phyloP scores from a whole-genome alignment of 108 stramenopile species.

The Nannochloropsis gaditana region DNA sequence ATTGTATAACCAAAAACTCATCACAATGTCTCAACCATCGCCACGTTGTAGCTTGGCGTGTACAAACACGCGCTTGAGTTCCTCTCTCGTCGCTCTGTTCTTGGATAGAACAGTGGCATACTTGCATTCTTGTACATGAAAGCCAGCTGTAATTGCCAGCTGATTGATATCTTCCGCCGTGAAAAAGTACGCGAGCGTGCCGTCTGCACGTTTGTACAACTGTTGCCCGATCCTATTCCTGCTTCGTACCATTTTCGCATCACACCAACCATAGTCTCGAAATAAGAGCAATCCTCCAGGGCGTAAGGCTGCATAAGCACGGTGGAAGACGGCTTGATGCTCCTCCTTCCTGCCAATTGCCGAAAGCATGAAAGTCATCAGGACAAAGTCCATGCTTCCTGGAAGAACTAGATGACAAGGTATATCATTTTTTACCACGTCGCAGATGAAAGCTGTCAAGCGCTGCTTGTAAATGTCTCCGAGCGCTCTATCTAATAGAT shows the following conservation, averaged over 20 bases:
- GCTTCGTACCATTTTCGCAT: slow-evolving; percentile 66
- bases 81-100: background rate
- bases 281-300: slow-evolving; percentile 66
- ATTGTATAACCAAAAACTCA: no score
- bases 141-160: slow-evolving; percentile 24
- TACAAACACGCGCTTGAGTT: background rate
- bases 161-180: slow-evolving; percentile 25
- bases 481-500: background rate
- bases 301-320: slow-evolving; percentile 41
- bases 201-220: slow-evolving; percentile 39
- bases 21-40: background rate
- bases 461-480: background rate
- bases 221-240: slow-evolving; percentile 15
- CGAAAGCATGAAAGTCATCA: slow-evolving; percentile 73
- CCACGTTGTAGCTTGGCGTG: slow-evolving; percentile 6
- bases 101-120: background rate
- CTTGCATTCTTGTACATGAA: slow-evolving; percentile 29
- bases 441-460: background rate
- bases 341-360: slow-evolving; percentile 58
- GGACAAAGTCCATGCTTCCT: slow-evolving; percentile 51
- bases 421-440: background rate
- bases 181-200: slow-evolving; percentile 47
- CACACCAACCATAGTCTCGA: slow-evolving; percentile 78
- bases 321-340: slow-evolving; percentile 23
- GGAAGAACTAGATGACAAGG: background rate